These are phyloP conservation scores for Fusarium cyanostomum DNA, from an alignment of 2,329 filamentous ascomycete species.

Conservation along the genomic window DNA sequence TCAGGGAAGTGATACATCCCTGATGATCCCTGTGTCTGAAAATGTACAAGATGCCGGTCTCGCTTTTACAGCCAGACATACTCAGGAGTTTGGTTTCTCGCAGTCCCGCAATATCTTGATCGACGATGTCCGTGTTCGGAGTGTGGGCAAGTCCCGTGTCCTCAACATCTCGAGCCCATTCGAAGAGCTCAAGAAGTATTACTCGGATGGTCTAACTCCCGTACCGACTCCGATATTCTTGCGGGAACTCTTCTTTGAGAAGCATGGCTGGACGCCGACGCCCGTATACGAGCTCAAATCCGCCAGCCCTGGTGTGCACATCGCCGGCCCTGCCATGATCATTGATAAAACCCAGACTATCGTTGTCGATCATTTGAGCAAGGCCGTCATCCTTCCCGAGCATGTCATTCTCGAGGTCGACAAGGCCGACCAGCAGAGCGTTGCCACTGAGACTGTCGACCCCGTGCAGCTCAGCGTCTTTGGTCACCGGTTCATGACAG, in stretches of 20 bases:
- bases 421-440: slow-evolving; percentile 29
- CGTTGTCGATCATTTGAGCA: slow-evolving; percentile 64
- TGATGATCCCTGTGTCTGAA: slow-evolving; percentile 50
- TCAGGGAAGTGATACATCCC: slow-evolving; percentile 52
- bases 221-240: slow-evolving; percentile 31
- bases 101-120: slow-evolving; percentile 52
- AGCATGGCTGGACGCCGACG: slow-evolving; percentile 41
- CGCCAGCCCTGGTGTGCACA: slow-evolving; percentile 27
- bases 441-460: slow-evolving; percentile 61
- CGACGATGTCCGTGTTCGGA: slow-evolving; percentile 55
- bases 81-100: slow-evolving; percentile 55
- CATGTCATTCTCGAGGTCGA: slow-evolving; percentile 50
- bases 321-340: slow-evolving; percentile 72
- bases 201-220: slow-evolving; percentile 1
- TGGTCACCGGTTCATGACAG: slow-evolving; percentile 82
- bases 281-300: slow-evolving; percentile 40
- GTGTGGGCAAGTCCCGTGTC: slow-evolving; percentile 44
- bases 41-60: slow-evolving; percentile 43
- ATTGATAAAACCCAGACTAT: slow-evolving; percentile 80
- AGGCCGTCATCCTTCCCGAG: slow-evolving; percentile 46
- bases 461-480: slow-evolving; percentile 80
- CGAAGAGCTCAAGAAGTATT: slow-evolving; percentile 36
- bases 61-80: slow-evolving; percentile 49
- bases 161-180: slow-evolving; percentile 40
- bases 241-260: slow-evolving; percentile 41